Evolutionary conservation across 192 early-diverging fungal species (phyloP).

Genomic region (Coemansia sp.): DNA sequence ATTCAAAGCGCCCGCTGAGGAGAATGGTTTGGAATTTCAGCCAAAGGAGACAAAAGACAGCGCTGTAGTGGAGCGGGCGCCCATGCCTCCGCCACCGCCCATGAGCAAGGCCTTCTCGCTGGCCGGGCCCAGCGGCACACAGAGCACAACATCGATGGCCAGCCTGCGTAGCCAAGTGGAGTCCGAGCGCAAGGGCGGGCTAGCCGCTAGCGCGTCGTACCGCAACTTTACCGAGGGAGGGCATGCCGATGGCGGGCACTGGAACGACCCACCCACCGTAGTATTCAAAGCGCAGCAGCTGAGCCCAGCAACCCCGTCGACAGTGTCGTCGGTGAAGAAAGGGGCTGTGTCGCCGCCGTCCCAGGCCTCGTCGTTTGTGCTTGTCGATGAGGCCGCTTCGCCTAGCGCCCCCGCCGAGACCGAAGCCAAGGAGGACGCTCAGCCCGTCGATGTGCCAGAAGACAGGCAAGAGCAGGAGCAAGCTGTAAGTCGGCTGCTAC

Average conservation of each 20-base stretch:
- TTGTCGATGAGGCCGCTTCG: slow-evolving; percentile 17
- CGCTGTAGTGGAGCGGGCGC: not conserved
- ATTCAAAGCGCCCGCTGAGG: slow-evolving; percentile 5
- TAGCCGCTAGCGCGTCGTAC: slow-evolving; percentile 29
- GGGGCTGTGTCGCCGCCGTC: slow-evolving; percentile 2
- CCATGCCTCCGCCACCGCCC: slow-evolving; percentile 12
- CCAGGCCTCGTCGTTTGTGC: slow-evolving; percentile 24
- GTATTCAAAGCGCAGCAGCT: slow-evolving; percentile 31
- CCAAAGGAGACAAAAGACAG: not conserved
- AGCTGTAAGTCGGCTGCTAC: not conserved
- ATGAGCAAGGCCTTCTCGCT: not conserved
- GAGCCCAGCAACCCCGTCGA: not conserved
- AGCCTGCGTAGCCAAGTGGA: slow-evolving; percentile 32
- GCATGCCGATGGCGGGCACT: slow-evolving; percentile 50
- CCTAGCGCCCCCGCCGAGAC: not conserved
- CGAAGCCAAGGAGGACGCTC: not conserved
- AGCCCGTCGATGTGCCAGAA: slow-evolving; percentile 13
- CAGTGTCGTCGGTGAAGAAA: not conserved
- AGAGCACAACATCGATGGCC: slow-evolving; percentile 16
- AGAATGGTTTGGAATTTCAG: not conserved
- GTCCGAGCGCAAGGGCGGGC: slow-evolving; percentile 16
- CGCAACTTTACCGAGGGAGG: slow-evolving; percentile 42
- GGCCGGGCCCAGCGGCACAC: not conserved
- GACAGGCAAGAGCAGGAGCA: slow-evolving; percentile 4
- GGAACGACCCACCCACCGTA: slow-evolving; percentile 54